Conservation (phyloP, 768 basidiomycete genomes). For the Chlorophyllum brunneum region DNA sequence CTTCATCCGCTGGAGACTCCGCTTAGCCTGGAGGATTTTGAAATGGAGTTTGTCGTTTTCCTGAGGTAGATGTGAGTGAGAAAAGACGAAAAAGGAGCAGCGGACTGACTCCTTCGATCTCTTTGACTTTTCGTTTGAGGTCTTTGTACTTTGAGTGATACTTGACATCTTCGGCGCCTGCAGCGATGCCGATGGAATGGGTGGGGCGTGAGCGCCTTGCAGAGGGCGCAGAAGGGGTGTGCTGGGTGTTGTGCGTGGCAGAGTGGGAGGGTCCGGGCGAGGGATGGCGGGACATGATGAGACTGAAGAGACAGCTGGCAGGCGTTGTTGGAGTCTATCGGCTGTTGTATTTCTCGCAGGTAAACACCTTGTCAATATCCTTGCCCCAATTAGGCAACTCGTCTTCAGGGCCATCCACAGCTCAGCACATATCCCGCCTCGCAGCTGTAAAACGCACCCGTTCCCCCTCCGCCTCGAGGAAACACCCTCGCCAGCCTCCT, state of each 20-base stretch:
- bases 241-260: conserved; percentile 29
- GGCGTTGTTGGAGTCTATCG: conserved; percentile 15
- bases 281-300: conserved; percentile 67
- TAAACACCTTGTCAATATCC: conserved; percentile 15
- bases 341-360: conserved; percentile 20
- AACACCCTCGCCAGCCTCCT: too few relatives aligned
- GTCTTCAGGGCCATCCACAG: conserved; percentile 8
- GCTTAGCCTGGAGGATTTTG: conserved; percentile 76
- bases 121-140: conserved; percentile 82
- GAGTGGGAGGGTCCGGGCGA: conserved; percentile 46
- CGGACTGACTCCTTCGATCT: conserved; percentile 71
- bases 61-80: conserved; percentile 34
- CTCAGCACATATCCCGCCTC: background rate
- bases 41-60: conserved; percentile 87
- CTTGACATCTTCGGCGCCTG: conserved; percentile 80
- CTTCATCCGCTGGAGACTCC: conserved; percentile 82
- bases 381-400: conserved; percentile 12
- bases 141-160: conserved; percentile 89
- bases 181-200: conserved; percentile 60
- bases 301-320: conserved; percentile 36
- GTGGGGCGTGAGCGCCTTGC: conserved; percentile 45
- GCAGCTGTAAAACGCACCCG: too few relatives aligned
- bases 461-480: conserved; percentile 6
- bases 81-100: conserved; percentile 5
- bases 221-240: conserved; percentile 24